These are phyloP conservation scores for Senna tora DNA, from an alignment of 306 rosid species.

Conservation along the genomic window DNA sequence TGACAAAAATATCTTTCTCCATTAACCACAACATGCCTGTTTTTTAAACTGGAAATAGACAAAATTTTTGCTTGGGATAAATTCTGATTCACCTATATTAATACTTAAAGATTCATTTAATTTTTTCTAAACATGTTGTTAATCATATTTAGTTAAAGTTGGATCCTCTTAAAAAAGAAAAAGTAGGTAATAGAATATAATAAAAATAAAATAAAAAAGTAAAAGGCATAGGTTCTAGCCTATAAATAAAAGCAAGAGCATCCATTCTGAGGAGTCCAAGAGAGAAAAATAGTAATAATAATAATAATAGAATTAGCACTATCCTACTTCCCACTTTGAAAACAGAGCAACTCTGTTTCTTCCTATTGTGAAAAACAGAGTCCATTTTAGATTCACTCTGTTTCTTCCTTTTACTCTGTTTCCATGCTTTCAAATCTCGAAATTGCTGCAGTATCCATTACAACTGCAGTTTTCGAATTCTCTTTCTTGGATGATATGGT, in stretches of 20 bases:
- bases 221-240: not conserved
- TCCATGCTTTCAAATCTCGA: conserved; percentile 55
- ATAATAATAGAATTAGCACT: not conserved
- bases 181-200: conserved; percentile 6
- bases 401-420: not conserved
- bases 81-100: not conserved
- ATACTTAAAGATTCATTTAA: not conserved
- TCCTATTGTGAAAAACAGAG: conserved; percentile 24
- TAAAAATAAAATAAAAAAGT: not conserved
- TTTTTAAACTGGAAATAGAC: not conserved
- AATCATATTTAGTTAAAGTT: not conserved
- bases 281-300: not conserved
- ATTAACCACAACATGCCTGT: not conserved
- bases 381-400: not conserved
- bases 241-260: conserved; percentile 43
- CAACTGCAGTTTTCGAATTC: conserved; percentile 42
- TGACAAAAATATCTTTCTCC: not conserved
- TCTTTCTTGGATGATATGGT: conserved; percentile 41
- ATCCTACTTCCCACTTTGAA: conserved; percentile 13
- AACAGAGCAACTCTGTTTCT: conserved; percentile 34
- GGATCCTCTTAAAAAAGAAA: not conserved
- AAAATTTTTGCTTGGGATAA: conserved; percentile 9
- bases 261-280: conserved; percentile 13
- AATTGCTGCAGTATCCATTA: not conserved
- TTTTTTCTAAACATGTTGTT: not conserved